Conservation (phyloP, 2,329 filamentous ascomycete genomes). For the Penicillium frequentans region DNA sequence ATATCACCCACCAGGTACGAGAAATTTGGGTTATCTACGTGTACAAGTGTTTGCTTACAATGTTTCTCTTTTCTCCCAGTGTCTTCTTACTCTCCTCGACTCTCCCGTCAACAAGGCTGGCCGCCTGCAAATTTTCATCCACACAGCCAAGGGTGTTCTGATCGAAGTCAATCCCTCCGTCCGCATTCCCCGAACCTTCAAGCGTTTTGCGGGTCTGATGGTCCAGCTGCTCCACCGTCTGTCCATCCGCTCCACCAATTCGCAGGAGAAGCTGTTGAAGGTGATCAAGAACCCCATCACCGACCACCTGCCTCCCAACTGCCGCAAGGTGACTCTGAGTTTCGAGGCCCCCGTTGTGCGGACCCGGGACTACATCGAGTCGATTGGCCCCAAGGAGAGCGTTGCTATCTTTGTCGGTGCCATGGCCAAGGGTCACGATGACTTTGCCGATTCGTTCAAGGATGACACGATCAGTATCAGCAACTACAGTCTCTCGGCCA, state of each 20-base stretch:
- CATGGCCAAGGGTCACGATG: slow-evolving; percentile 96
- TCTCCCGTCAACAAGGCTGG: slow-evolving; percentile 99
- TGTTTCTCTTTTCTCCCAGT: slow-evolving; percentile 56
- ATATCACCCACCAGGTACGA: slow-evolving; percentile 96
- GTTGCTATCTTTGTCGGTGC: slow-evolving; percentile 97
- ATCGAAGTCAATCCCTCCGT: slow-evolving; percentile 99
- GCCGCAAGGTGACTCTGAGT: slow-evolving; percentile 94
- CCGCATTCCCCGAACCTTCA: slow-evolving; percentile 96
- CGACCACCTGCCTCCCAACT: slow-evolving; percentile 93
- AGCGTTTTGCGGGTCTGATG: slow-evolving; percentile 98
- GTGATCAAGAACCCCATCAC: slow-evolving; percentile 98
- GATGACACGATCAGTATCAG: slow-evolving; percentile 98
- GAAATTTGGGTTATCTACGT: neutral
- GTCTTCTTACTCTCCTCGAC: slow-evolving; percentile 92
- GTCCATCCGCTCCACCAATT: slow-evolving; percentile 93
- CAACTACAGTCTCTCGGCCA: slow-evolving; percentile 95
- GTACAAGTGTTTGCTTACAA: neutral
- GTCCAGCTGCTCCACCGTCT: slow-evolving; percentile 94
- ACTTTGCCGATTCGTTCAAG: slow-evolving; percentile 90
- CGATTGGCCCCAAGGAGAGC: slow-evolving; percentile 78
- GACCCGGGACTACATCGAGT: slow-evolving; percentile 83
- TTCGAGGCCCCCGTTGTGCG: slow-evolving; percentile 88
- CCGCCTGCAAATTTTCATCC: slow-evolving; percentile 96
- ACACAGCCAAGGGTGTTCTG: slow-evolving; percentile 93
- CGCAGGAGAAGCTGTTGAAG: slow-evolving; percentile 93